Evolutionary conservation across 345 rosid genomes (phyloP), one percentile per base, ranked within the genome.

Genomic region (Ricinus communis): DNA sequence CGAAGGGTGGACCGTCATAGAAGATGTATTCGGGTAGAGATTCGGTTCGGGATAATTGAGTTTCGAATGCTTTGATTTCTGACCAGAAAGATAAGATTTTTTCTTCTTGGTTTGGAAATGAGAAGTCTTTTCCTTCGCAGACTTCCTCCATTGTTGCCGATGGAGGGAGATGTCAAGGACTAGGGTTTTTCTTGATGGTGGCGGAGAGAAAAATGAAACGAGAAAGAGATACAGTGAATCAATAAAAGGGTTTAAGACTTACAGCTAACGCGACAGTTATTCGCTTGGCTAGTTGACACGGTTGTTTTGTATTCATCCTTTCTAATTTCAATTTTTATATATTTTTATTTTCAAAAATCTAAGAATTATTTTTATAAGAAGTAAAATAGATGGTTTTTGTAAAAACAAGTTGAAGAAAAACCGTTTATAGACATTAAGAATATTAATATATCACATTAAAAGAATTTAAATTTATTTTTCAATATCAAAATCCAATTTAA

Each of bases 1-100:
- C 99, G 82, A 95, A 95, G 7, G 99, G 99, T 4, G 98, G 99
- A 0, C 99, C 99, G 60, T 95, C 99, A 67, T 92, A 95, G 86
- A 95, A 95, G 66, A 93, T 76, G 74, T 89, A 95, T 74, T 93
- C 97, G 0, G 97, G 98, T 13, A 73, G 70, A 68, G 80, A 60
- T 65, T 82, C 73, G 15, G 97, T 87, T 28, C 88, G 90, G 6
- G 75, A 73, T 43, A 90, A 75, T 71, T 95, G 99, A 24, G 87
- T 91, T 38, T 87, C 82, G 82, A 95, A 95, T n/a, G 98, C 98
- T 22, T 89, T 82, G 72, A 88, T 95, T 36, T 76, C 57, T 7
- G 76, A 66, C 99, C 99, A 95, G 75, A 78, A 77, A 0, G 80
- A 65, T 53, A 90, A 86, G 70, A 86, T 69, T 18, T 54, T 77